These are phyloP conservation scores for Solanum habrochaites DNA, from an alignment of 257 asterid genomes.

Conservation along the genomic window DNA sequence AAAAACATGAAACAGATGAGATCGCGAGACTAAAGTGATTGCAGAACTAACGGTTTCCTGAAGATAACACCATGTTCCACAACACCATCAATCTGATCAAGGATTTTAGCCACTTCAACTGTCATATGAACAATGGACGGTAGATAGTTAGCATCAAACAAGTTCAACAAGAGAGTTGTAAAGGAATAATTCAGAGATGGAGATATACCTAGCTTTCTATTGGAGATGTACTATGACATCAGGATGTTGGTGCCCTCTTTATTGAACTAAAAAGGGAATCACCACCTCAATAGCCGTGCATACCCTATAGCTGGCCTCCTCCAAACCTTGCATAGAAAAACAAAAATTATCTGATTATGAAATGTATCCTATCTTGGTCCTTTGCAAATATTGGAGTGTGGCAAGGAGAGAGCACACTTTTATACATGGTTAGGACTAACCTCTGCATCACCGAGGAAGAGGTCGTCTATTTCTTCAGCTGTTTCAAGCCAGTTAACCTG, in stretches of 20 bases:
- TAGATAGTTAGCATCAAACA: not conserved
- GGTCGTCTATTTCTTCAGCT: conserved; percentile 77
- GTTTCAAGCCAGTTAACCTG: conserved; percentile 70
- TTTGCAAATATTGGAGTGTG: not conserved
- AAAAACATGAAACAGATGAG: not conserved
- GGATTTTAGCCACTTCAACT: conserved; percentile 59
- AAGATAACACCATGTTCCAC: conserved; percentile 59
- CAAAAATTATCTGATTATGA: not conserved
- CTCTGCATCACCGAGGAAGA: conserved; percentile 86
- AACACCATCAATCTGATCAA: conserved; percentile 48
- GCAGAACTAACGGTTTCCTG: conserved; percentile 37
- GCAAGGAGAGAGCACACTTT: not conserved
- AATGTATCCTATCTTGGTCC: not conserved
- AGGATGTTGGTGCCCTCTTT: conserved; percentile 57
- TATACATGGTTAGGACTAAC: conserved; percentile 11
- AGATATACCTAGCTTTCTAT: conserved; percentile 42
- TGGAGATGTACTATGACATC: conserved; percentile 67
- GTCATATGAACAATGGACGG: conserved; percentile 2
- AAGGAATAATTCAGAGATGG: not conserved
- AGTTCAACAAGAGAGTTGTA: conserved; percentile 1
- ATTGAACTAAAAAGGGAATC: conserved; percentile 59
- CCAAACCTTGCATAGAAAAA: conserved; percentile 42
- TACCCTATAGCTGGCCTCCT: conserved; percentile 56
- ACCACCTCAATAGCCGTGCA: conserved; percentile 53
- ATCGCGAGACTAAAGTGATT: not conserved